phyloP scores from a whole-genome alignment of 106 monocot species.

The Triglochin maritima region DNA sequence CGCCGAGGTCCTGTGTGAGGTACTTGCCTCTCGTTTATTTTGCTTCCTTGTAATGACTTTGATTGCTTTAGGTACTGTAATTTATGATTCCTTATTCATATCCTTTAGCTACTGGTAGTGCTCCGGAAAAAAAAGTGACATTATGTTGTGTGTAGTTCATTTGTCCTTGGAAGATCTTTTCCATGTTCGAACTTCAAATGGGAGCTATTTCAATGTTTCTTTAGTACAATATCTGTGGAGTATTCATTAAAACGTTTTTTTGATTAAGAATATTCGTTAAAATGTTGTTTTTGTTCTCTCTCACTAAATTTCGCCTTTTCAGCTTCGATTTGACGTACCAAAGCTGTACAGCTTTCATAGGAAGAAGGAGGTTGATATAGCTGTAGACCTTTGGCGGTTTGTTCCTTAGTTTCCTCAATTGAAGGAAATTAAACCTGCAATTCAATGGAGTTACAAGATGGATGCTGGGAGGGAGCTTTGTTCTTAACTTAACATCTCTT shows the following conservation, averaged over 20 bases:
- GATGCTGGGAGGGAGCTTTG: too few relatives aligned
- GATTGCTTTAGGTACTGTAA: not conserved
- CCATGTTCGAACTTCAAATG: not conserved
- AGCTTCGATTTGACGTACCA: conserved; percentile 89
- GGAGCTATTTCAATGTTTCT: not conserved
- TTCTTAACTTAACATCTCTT: too few relatives aligned
- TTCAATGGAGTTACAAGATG: too few relatives aligned
- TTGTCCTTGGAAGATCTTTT: not conserved
- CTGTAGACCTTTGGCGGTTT: conserved; percentile 95
- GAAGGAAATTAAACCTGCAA: too few relatives aligned
- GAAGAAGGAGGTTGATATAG: conserved; percentile 83
- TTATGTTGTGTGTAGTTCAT: not conserved
- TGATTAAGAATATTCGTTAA: not conserved
- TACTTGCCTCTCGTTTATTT: conserved; percentile 12
- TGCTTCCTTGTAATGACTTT: not conserved
- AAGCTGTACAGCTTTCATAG: conserved; percentile 81
- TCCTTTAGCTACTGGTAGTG: not conserved
- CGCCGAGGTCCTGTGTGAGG: conserved; percentile 87
- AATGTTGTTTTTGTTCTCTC: not conserved
- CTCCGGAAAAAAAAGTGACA: not conserved
- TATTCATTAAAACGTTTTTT: not conserved
- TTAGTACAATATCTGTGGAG: not conserved
- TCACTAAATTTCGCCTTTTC: conserved; percentile 8
- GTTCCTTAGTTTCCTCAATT: conserved; percentile 29
- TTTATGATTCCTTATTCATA: not conserved